A percentile compares a stretch with the other conserved stretches of the same genome.
Evolutionary conservation across 495 filamentous ascomycete species (phyloP).

Genomic region (Penicillium manginii): DNA sequence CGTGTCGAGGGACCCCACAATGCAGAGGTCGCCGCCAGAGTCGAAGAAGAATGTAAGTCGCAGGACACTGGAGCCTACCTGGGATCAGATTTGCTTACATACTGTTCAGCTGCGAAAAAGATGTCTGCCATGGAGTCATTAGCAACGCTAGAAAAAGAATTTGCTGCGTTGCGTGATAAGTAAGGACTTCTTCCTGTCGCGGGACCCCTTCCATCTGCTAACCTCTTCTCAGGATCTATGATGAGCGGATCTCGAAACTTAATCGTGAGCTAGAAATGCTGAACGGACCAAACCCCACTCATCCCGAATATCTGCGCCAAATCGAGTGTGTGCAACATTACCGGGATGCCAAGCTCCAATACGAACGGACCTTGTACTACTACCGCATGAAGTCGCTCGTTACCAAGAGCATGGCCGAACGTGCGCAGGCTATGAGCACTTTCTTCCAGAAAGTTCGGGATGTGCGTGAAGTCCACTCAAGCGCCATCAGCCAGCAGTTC

Average conservation of each 20-base stretch:
- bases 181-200: conserved; percentile 44
- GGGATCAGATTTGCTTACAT: conserved; percentile 43
- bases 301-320: conserved; percentile 86
- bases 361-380: conserved; percentile 70
- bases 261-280: conserved; percentile 86
- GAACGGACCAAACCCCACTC: conserved; percentile 71
- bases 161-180: conserved; percentile 84
- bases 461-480: conserved; percentile 76
- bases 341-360: conserved; percentile 74
- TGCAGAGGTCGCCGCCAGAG: conserved; percentile 41
- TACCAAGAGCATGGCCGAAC: conserved; percentile 74
- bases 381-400: conserved; percentile 73
- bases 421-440: conserved; percentile 81
- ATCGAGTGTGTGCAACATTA: conserved; percentile 81
- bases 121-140: conserved; percentile 81
- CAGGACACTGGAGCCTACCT: not conserved
- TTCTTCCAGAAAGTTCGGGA: conserved; percentile 84
- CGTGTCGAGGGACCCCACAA: conserved; percentile 46
- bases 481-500: conserved; percentile 79
- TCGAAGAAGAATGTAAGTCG: conserved; percentile 74
- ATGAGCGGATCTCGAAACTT: conserved; percentile 79
- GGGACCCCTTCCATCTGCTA: conserved; percentile 18
- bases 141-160: conserved; percentile 77
- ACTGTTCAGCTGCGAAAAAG: conserved; percentile 69
- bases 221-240: conserved; percentile 66